Evolutionary conservation across 208 protist genomes (phyloP).

Genomic region (Leishmania guyanensis): DNA sequence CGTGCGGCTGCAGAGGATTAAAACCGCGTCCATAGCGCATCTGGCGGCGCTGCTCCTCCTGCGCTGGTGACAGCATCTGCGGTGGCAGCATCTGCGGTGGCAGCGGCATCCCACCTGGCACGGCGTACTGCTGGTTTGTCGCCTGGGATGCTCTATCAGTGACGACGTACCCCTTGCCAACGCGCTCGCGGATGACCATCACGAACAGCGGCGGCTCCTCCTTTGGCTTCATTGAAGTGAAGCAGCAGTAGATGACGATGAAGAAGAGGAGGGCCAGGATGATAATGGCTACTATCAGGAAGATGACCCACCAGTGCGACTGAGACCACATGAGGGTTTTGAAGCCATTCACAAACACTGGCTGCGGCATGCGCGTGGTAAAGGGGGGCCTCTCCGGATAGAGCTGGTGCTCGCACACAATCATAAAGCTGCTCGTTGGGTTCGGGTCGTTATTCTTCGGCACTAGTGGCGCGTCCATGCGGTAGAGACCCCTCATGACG

Average conservation of each 20-base stretch:
- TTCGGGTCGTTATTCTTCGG: conserved; percentile 33
- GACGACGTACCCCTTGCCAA: conserved; percentile 32
- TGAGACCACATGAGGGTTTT: conserved; percentile 59
- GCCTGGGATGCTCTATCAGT: not conserved
- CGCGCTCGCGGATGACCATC: conserved; percentile 59
- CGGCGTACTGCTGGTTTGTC: conserved; percentile 8
- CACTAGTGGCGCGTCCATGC: conserved; percentile 28
- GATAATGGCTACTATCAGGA: conserved; percentile 34
- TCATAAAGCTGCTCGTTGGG: conserved; percentile 22
- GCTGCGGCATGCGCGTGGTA: conserved; percentile 36
- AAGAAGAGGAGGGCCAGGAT: conserved; percentile 32
- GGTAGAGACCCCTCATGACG: not conserved
- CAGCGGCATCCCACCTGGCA: not conserved
- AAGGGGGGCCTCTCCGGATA: conserved; percentile 5
- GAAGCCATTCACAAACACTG: conserved; percentile 45
- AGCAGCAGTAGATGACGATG: conserved; percentile 47
- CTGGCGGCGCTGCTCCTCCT: conserved; percentile 19
- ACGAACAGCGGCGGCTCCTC: conserved; percentile 32
- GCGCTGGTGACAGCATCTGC: not conserved
- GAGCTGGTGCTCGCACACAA: conserved; percentile 45
- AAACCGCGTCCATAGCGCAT: conserved; percentile 27
- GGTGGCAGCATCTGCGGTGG: not conserved
- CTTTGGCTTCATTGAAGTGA: conserved; percentile 29
- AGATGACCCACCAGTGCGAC: conserved; percentile 58
- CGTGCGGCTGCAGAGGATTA: conserved; percentile 22